Percentiles rank a stretch among this genome's conserved stretches.
phyloP scores from a whole-genome alignment of 2,329 filamentous ascomycete genomes.

The Cryphonectria naterciae region DNA sequence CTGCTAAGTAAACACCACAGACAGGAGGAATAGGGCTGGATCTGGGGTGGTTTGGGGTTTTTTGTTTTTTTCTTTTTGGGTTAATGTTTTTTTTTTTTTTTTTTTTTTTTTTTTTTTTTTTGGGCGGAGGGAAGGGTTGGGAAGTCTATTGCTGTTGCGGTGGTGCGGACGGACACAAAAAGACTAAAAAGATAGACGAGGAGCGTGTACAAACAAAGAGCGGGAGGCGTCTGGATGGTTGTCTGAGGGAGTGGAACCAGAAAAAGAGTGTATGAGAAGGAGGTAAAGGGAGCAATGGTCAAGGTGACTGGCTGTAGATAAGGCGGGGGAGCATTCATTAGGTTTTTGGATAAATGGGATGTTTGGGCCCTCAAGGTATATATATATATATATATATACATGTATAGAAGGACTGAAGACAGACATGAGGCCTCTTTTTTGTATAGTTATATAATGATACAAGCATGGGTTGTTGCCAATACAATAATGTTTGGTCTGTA shows the following conservation, averaged over 20 bases:
- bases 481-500: too few species aligned
- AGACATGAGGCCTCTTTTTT: background rate
- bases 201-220: background rate
- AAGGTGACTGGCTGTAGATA: background rate
- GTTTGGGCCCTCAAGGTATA: background rate
- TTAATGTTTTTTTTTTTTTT: too few species aligned
- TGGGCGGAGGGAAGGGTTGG: too few species aligned
- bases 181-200: background rate
- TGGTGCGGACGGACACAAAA: background rate
- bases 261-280: background rate
- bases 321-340: too few species aligned
- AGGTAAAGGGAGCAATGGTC: background rate
- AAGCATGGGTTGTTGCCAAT: background rate
- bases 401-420: background rate
- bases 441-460: conserved; percentile 10
- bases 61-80: too few species aligned
- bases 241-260: background rate
- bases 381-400: background rate
- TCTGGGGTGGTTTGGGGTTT: too few species aligned
- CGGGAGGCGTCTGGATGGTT: background rate
- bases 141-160: background rate
- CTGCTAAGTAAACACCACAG: too few species aligned
- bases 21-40: too few species aligned
- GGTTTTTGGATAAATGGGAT: background rate
- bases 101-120: too few species aligned